phyloP scores from a whole-genome alignment of 108 stramenopile genomes.

The Licmophora abbreviata region DNA sequence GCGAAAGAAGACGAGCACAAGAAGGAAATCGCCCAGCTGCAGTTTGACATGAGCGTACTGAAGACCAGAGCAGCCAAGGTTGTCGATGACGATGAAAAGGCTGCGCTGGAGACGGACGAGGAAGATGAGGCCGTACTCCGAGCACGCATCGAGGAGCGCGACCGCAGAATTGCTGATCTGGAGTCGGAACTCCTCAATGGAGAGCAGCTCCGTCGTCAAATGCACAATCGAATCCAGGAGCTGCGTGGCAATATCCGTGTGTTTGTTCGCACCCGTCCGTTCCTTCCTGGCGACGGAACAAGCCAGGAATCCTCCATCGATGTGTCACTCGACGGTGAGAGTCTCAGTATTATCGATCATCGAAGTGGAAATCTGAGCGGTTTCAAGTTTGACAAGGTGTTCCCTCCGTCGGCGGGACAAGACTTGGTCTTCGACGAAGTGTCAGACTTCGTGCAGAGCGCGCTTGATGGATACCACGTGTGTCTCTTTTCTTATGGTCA shows the following conservation, averaged over 20 bases:
- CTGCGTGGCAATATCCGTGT: conserved; percentile 95
- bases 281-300: conserved; percentile 71
- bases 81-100: conserved; percentile 21
- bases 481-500: conserved; percentile 94
- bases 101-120: conserved; percentile 24
- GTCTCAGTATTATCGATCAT: conserved; percentile 34
- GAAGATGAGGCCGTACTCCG: conserved; percentile 85
- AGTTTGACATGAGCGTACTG: conserved; percentile 82
- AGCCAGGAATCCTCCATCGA: conserved; percentile 34
- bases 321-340: conserved; percentile 44
- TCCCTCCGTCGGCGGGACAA: conserved; percentile 82
- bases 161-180: conserved; percentile 66
- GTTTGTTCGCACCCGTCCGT: conserved; percentile 89
- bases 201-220: conserved; percentile 70
- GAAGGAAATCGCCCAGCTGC: conserved; percentile 48
- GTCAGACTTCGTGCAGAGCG: conserved; percentile 93
- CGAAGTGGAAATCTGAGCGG: conserved; percentile 24
- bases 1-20: conserved; percentile 64
- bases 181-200: conserved; percentile 78
- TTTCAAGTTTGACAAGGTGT: conserved; percentile 94
- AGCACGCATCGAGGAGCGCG: conserved; percentile 80
- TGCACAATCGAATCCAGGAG: conserved; percentile 95
- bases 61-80: conserved; percentile 70
- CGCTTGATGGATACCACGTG: conserved; percentile 96
- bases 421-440: conserved; percentile 91